phyloP scores from a whole-genome alignment of 2,329 filamentous ascomycete genomes.

The Phymatotrichopsis omnivora region DNA sequence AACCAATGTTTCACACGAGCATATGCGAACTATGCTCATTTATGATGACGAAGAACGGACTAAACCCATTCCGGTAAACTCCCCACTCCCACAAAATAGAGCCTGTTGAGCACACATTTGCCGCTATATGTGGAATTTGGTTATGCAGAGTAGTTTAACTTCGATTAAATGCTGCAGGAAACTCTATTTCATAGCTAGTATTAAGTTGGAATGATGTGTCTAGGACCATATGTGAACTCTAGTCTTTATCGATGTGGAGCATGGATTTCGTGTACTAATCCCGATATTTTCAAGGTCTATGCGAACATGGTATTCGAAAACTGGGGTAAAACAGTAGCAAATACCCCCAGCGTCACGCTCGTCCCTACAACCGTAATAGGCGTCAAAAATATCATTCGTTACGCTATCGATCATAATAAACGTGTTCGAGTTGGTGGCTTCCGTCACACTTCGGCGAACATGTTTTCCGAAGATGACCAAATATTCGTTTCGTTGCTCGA shows the following conservation, averaged over 20 bases:
- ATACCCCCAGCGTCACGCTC: constrained; percentile 37
- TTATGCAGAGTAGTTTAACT: too few relatives aligned
- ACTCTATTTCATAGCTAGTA: too few relatives aligned
- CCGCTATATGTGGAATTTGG: too few relatives aligned
- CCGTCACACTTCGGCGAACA: constrained; percentile 39
- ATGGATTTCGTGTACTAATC: too few relatives aligned
- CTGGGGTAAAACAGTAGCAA: constrained; percentile 38
- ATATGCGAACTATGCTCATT: constrained; percentile 17
- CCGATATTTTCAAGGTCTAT: constrained; percentile 30
- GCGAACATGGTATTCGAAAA: constrained; percentile 36
- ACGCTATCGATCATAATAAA: constrained; percentile 34
- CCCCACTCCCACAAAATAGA: too few relatives aligned
- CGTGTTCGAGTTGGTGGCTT: constrained; percentile 39
- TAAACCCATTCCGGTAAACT: too few relatives aligned
- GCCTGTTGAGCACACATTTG: too few relatives aligned
- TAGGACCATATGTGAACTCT: too few relatives aligned
- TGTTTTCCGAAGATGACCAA: constrained; percentile 37
- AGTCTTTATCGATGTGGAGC: too few relatives aligned
- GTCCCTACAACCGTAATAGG: constrained; percentile 38
- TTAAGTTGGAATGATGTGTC: too few relatives aligned
- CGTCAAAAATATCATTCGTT: constrained; percentile 37
- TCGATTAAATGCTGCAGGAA: too few relatives aligned
- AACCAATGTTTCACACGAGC: constrained; percentile 7
- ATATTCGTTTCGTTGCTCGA: constrained; percentile 39
- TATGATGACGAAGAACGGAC: too few relatives aligned